phyloP scores from a whole-genome alignment of 208 protist species.

The Kentomonas sorsogonicus region DNA sequence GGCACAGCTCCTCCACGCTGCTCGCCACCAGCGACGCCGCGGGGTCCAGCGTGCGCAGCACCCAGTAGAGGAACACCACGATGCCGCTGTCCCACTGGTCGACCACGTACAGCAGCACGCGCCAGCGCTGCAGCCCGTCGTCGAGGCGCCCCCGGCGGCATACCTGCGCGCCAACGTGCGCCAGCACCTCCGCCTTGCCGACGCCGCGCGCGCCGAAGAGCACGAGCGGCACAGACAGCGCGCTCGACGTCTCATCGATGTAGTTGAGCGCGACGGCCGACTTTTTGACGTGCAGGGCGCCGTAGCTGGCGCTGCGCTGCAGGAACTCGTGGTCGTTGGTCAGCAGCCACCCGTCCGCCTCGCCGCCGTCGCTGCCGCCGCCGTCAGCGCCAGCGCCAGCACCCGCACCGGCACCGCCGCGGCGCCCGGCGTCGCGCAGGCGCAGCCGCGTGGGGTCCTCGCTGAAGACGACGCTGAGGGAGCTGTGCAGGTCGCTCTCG shows the following conservation, averaged over 20 bases:
- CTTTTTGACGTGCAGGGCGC: conserved; percentile 35
- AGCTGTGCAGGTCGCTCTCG: conserved; percentile 62
- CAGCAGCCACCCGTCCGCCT: not conserved
- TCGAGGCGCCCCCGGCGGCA: conserved; percentile 7
- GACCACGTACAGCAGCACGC: conserved; percentile 36
- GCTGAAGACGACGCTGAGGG: conserved; percentile 41
- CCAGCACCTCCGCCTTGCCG: conserved; percentile 56
- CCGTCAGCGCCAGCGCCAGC: not conserved
- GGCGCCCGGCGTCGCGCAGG: not conserved
- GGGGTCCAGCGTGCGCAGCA: conserved; percentile 43
- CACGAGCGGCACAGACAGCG: conserved; percentile 50
- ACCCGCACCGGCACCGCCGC: not conserved
- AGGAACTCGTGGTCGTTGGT: not conserved
- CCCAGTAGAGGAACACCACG: conserved; percentile 46
- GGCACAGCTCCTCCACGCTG: conserved; percentile 35
- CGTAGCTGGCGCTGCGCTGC: conserved; percentile 13
- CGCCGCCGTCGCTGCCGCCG: too few species aligned
- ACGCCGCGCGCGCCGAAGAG: conserved; percentile 55
- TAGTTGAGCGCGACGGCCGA: conserved; percentile 36
- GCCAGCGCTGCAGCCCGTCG: conserved; percentile 10
- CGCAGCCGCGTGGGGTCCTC: conserved; percentile 20
- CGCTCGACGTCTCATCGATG: conserved; percentile 20
- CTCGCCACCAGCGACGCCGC: conserved; percentile 24
- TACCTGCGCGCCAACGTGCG: conserved; percentile 26
- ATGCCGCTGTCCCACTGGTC: conserved; percentile 38